Conservation (phyloP, 768 basidiomycete genomes). For the Collybiopsis confluens region DNA sequence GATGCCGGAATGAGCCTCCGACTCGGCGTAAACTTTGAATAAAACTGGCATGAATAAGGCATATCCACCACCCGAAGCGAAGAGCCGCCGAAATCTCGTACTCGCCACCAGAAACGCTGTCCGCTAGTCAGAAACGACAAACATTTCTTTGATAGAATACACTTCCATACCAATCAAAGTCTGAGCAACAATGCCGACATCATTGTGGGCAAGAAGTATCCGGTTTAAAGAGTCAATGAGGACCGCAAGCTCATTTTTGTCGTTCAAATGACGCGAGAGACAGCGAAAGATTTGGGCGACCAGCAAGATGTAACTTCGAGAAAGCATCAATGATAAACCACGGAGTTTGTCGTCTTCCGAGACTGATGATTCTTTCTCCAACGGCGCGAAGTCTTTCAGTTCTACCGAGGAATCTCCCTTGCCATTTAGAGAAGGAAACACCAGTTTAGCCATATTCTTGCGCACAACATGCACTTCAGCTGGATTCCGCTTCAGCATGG, state of each 20-base stretch:
- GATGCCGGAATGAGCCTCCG: constrained; percentile 52
- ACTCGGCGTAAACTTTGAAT: constrained; percentile 66
- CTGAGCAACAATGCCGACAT: constrained; percentile 74
- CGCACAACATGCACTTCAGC: constrained; percentile 67
- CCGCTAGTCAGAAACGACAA: constrained; percentile 3
- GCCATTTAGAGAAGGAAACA: constrained; percentile 44
- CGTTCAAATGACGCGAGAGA: constrained; percentile 67
- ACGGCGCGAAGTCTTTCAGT: constrained; percentile 45
- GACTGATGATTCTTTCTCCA: constrained; percentile 15
- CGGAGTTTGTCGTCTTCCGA: constrained; percentile 21
- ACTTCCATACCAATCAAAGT: constrained; percentile 59
- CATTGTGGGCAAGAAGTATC: constrained; percentile 63
- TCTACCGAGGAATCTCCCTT: constrained; percentile 29
- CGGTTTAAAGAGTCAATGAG: constrained; percentile 70
- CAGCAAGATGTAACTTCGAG: constrained; percentile 65
- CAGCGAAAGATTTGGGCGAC: constrained; percentile 68
- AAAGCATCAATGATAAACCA: constrained; percentile 55
- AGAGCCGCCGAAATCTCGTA: constrained; percentile 72
- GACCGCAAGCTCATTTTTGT: constrained; percentile 60
- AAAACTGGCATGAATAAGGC: constrained; percentile 71
- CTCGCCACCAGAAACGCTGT: constrained; percentile 73
- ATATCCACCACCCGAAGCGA: constrained; percentile 69
- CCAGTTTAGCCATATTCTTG: constrained; percentile 59
- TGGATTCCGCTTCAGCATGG: constrained; percentile 59
- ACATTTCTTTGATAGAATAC: neutral